Base-by-base conservation (phyloP, 495 filamentous ascomycete species). In the Podospora pseudoanserina region DNA sequence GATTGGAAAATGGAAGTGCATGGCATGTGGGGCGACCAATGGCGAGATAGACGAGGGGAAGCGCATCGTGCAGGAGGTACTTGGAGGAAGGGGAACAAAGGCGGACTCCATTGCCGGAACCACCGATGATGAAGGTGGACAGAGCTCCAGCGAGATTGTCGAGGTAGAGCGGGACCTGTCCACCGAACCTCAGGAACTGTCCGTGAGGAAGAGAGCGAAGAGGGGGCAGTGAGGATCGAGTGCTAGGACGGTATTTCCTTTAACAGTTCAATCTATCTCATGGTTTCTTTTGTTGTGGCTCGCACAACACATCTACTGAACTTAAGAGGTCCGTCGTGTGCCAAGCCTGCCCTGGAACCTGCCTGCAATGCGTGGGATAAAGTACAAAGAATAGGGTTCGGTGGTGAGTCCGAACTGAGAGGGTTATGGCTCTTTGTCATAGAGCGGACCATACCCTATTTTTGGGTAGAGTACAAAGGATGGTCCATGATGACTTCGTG, bases 1-100 rank as follows among this genome's bases (percentile, higher is more conserved):
- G 57, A 76, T 99, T 0, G 95, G 94, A 11, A 85, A 83, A 71
- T 99, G 95, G 95, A 88, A 89, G 64, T 99, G 95, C 80, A 90
- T 88, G 67, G 88, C 86, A 57, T 99, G 95, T 73, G 89, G 90
- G 1, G 82, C 87, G n/a, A 86, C 85, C 84, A 99, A 99, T 76
- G 94, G 94, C 2, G 85, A 89, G 71, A 88, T 82, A 32, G 84
- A 88, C 66, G 90, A 92, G 71, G 87, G 86, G 1, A 89, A 84
- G 65, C 87, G 89, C 77, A 87, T 80, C 20, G 75, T 86, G 7
- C 78, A 80, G 56, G 82, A 87, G 67, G 82, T 85, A 7, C 73
- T 83, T n/a, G 75, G 72, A 18, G 73, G 28, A 16, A 63, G 67
- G 11, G 44, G 13, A 9, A 58, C 28, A n/a, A 27, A 13, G 59